A percentile compares a stretch with the other conserved stretches of the same genome.
Conservation (phyloP, 495 filamentous ascomycete genomes). For the Neurospora sp. region DNA sequence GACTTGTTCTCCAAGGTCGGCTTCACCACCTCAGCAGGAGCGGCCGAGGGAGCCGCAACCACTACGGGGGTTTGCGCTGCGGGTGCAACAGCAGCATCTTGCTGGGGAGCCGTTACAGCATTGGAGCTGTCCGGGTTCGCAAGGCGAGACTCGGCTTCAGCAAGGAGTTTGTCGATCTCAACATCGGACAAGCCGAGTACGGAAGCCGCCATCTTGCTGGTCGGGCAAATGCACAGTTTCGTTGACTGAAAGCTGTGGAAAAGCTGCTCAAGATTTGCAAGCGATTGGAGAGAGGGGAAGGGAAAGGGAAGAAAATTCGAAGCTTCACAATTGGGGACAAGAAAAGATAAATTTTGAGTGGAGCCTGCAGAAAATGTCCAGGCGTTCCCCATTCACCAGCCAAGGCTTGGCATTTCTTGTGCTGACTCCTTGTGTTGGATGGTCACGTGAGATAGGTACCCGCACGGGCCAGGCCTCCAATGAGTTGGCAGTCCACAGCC, state of each 20-base stretch:
- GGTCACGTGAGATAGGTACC: neutral
- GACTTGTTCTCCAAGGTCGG: conserved; percentile 13
- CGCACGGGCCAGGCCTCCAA: neutral
- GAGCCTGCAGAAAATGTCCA: conserved; percentile 2
- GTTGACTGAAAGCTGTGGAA: neutral
- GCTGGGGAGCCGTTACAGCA: conserved; percentile 3
- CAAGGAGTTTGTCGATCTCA: conserved; percentile 22
- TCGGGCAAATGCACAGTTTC: neutral
- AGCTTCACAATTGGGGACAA: conserved; percentile 1
- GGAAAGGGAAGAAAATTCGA: conserved; percentile 7
- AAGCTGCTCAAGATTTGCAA: neutral
- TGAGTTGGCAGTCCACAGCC: neutral
- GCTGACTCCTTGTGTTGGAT: neutral
- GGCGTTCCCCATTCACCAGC: neutral
- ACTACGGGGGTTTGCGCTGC: conserved; percentile 2
- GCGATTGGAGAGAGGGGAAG: neutral
- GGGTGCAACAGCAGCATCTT: neutral
- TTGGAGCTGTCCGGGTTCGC: conserved; percentile 9
- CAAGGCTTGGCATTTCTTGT: neutral
- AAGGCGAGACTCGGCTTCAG: conserved; percentile 23
- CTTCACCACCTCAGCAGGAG: conserved; percentile 16
- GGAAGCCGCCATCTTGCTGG: conserved; percentile 8
- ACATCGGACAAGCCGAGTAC: conserved; percentile 16
- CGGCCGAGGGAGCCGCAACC: conserved; percentile 5
- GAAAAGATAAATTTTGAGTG: neutral